Percentiles rank a stretch among this genome's conserved stretches.
phyloP scores from a whole-genome alignment of 768 basidiomycete genomes.

The Leccinum obscurum region DNA sequence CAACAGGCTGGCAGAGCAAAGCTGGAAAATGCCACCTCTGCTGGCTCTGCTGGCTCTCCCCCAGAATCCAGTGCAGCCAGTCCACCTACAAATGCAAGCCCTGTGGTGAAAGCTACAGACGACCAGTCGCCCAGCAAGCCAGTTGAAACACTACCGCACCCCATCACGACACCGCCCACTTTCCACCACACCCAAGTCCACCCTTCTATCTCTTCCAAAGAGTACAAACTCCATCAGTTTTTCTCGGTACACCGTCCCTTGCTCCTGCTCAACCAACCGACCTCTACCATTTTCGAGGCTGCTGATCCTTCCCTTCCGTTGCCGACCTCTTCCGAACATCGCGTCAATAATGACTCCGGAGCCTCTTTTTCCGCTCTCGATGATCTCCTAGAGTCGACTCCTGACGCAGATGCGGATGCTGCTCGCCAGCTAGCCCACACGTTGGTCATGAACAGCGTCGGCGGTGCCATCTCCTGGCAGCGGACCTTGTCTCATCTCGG shows the following conservation, averaged over 20 bases:
- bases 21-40: slow-evolving; percentile 40
- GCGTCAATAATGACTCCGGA: slow-evolving; percentile 30
- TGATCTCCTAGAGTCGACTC: slow-evolving; percentile 48
- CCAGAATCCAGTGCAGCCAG: slow-evolving; percentile 27
- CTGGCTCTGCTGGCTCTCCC: slow-evolving; percentile 27
- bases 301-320: slow-evolving; percentile 19
- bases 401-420: slow-evolving; percentile 77
- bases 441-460: slow-evolving; percentile 65
- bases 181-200: slow-evolving; percentile 37
- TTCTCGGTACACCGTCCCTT: slow-evolving; percentile 82
- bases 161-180: slow-evolving; percentile 11
- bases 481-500: slow-evolving; percentile 64
- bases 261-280: slow-evolving; percentile 63
- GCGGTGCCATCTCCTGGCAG: slow-evolving; percentile 67
- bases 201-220: slow-evolving; percentile 60
- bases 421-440: slow-evolving; percentile 79
- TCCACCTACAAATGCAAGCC: slow-evolving; percentile 14
- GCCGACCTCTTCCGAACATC: slow-evolving; percentile 19
- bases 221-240: slow-evolving; percentile 81
- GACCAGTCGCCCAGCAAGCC: slow-evolving; percentile 29
- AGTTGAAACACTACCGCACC: slow-evolving; percentile 23
- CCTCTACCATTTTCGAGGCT: slow-evolving; percentile 53
- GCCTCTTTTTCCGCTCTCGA: slow-evolving; percentile 34
- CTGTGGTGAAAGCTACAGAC: slow-evolving; percentile 26
- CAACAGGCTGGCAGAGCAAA: slow-evolving; percentile 39